Conservation (phyloP, 2,329 filamentous ascomycete genomes). For the Epichloe hybrida region DNA sequence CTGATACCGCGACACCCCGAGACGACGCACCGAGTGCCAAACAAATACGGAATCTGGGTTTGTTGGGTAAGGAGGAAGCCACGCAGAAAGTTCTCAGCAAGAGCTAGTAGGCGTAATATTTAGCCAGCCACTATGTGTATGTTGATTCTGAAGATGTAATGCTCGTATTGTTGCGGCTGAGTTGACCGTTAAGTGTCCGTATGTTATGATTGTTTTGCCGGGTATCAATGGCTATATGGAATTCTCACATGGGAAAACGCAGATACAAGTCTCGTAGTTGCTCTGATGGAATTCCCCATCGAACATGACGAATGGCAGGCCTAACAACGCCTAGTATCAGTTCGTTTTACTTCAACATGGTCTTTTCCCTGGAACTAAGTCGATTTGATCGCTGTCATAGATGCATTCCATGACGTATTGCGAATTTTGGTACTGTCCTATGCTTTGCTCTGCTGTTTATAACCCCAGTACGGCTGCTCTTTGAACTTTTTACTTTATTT, state of each 20-base stretch:
- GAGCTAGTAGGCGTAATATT: constrained; percentile 9
- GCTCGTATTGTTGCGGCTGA: background rate
- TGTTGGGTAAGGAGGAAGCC: constrained; percentile 75
- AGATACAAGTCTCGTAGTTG: background rate
- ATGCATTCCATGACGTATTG: no score
- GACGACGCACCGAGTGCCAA: constrained; percentile 72
- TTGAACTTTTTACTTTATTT: no score
- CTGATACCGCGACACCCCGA: constrained; percentile 59
- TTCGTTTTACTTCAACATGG: no score
- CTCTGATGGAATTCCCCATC: background rate
- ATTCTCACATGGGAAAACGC: background rate
- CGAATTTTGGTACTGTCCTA: no score
- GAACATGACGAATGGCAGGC: no score
- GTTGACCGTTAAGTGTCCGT: background rate
- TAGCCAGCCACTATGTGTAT: background rate
- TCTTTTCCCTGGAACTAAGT: no score
- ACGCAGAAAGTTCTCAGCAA: constrained; percentile 44
- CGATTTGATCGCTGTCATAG: no score
- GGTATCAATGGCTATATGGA: background rate
- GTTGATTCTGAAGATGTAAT: background rate
- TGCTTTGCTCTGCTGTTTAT: no score
- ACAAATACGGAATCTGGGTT: constrained; percentile 74
- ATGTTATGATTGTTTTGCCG: background rate
- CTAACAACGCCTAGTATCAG: no score
- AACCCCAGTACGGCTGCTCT: no score